These are phyloP conservation scores for Rhizomucor pusillus DNA, from an alignment of 371 early-diverging fungal genomes.

Conservation along the genomic window DNA sequence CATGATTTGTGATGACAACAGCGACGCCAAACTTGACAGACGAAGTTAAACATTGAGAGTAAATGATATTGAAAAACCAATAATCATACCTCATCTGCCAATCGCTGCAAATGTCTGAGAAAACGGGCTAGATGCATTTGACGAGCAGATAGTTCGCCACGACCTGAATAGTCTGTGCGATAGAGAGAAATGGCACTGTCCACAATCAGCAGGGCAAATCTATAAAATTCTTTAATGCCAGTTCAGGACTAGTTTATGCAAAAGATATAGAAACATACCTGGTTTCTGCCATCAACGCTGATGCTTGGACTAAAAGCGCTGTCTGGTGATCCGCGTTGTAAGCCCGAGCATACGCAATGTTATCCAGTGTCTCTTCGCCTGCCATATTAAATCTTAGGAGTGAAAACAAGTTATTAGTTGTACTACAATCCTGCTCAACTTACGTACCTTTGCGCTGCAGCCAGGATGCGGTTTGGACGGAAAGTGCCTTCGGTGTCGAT, in stretches of 20 bases:
- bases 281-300: constrained; percentile 96
- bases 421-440: no score
- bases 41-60: background rate
- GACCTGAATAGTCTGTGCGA: constrained; percentile 97
- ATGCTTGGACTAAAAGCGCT: constrained; percentile 87
- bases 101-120: constrained; percentile 82
- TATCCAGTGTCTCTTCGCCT: constrained; percentile 89
- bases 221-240: background rate
- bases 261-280: constrained; percentile 17
- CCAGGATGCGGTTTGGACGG: constrained; percentile 88
- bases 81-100: constrained; percentile 95
- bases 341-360: constrained; percentile 97
- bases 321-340: constrained; percentile 98
- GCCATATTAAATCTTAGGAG: constrained; percentile 66
- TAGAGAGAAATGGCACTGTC: constrained; percentile 98
- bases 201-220: constrained; percentile 90
- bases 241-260: no score
- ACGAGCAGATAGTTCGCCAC: constrained; percentile 97
- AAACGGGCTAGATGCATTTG: constrained; percentile 98
- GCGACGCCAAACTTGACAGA: constrained; percentile 34
- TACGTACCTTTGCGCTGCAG: constrained; percentile 80
- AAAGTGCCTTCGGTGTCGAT: constrained; percentile 99
- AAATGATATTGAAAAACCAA: background rate
- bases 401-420: background rate
- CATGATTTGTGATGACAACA: constrained; percentile 96